A percentile compares a stretch with the other conserved stretches of the same genome.
Evolutionary conservation across 2,329 filamentous ascomycete genomes (phyloP).

Genomic region (Fusarium sp.): DNA sequence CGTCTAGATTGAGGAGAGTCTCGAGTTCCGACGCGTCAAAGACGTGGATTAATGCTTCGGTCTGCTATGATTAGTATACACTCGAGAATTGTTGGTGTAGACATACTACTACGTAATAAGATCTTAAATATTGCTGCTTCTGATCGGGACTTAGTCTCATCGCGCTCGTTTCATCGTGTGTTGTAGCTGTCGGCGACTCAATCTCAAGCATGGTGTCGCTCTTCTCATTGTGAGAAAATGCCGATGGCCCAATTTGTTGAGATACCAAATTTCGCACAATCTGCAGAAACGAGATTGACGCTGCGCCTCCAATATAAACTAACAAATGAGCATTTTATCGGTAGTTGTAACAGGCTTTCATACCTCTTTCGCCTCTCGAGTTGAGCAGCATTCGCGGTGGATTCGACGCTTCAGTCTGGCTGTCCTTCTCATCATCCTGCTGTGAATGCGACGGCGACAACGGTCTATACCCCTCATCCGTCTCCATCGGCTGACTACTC

Average conservation of each 20-base stretch:
- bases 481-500: slow-evolving; percentile 5
- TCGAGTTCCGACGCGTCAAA: slow-evolving; percentile 45
- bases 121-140: slow-evolving; percentile 18
- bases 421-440: slow-evolving; percentile 35
- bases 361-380: slow-evolving; percentile 61
- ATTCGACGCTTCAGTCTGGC: slow-evolving; percentile 26
- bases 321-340: not conserved
- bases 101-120: slow-evolving; percentile 34
- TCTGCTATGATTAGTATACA: slow-evolving; percentile 28
- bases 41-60: slow-evolving; percentile 48
- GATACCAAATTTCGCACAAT: slow-evolving; percentile 40
- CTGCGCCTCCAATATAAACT: slow-evolving; percentile 62
- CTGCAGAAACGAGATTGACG: slow-evolving; percentile 65
- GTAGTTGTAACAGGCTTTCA: not conserved
- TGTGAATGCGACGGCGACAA: slow-evolving; percentile 46
- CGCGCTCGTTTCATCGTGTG: not conserved
- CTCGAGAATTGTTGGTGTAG: accelerated
- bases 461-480: slow-evolving; percentile 34
- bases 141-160: not conserved
- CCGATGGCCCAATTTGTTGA: slow-evolving; percentile 40
- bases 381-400: slow-evolving; percentile 59
- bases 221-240: slow-evolving; percentile 42
- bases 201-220: slow-evolving; percentile 43
- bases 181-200: slow-evolving; percentile 26
- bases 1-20: slow-evolving; percentile 21